Base-by-base conservation (phyloP, 768 basidiomycete genomes). In the Kwoniella mangroviensis region DNA sequence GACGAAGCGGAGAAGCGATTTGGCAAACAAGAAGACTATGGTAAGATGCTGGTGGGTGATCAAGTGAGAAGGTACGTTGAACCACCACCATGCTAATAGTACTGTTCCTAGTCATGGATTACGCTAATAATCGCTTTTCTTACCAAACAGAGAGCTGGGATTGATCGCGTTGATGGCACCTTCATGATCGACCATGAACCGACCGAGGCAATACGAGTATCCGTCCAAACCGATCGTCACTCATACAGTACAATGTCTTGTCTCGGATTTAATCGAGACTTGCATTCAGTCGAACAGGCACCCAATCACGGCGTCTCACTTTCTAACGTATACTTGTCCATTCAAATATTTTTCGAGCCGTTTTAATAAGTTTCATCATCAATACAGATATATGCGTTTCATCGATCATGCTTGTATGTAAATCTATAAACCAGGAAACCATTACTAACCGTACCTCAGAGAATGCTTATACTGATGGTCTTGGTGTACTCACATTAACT, bases 21-120 rank as follows among this genome's bases (percentile, higher is more conserved):
- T 68, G 82, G 82, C 0, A 43, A 67, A 45, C 84, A 85, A 58
- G 83, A 85, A 11, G 83, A 85, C 26, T 93, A 91, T 79, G 86
- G 87, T 71, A 87, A 87, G 10, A 91, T 95, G 89, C 91, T 92
- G 79, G 94, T 94, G 53, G 94, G 94, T 4, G 88, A 92, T 79
- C 92, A 94, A 75, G 93, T 98, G 24, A 89, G 90, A 78, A 57
- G 75, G 83, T 83, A 58, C 56, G 82, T 53, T 40, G 22, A 19
- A 34, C 24, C 21, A 13, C 24, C 3, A 21, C 22, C 21, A 49
- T 15, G 42, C 22, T 43, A 21, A n/a, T n/a, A 4, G 24, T 19
- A 19, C 24, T 55, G 54, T 12, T 6, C 54, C 54, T 19, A 19
- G 12, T 19, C 54, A 11, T 34, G 34, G 34, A 5, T 34, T 34